Evolutionary conservation across 1,139 yeast genomes (phyloP), one percentile per base, ranked within the genome.

Genomic region (Meyerozyma carpophila): DNA sequence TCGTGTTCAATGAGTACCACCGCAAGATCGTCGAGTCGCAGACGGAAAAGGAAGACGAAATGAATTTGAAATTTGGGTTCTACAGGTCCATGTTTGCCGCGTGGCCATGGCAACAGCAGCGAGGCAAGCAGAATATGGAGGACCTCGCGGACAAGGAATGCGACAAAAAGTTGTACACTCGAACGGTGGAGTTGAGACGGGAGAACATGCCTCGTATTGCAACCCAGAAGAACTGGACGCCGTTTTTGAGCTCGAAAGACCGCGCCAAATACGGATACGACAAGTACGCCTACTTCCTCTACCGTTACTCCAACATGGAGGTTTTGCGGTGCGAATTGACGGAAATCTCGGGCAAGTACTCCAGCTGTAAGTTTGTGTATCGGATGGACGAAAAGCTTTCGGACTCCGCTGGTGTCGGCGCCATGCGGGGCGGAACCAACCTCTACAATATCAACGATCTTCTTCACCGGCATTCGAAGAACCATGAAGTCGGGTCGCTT

Each of bases 11-110:
- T 34, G 34, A 40, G 11, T 6, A 40, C 21, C 45, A 43, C 29
- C 13, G 28, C 13, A 41, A 40, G 28, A 16, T 11, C 28, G 5
- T 9, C 9, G 20, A 18, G 36, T n/a, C 40, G 21, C 40, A 44
- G 29, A 3, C 40, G 32, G 66, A 39, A 67, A 64, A 66, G 73
- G 74, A 9, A 68, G 69, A 64, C 70, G 65, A 42, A 58, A 54
- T 42, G 43, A 69, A 21, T 11, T 20, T 26, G 25, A 29, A 39
- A 25, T 29, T n/a, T 14, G 41, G 29, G 14, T 20, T 13, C 28
- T 31, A 32, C 32, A 13, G 46, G 13, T 24, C 44, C 29, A 43
- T 43, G 43, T 38, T 28, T 9, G 27, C 40, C 26, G 37, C 32
- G 6, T 43, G 41, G 41, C 46, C 46, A 24, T 43, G 40, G 41